These are phyloP conservation scores for Hygrophorus russula DNA, from an alignment of 768 basidiomycete genomes.

Conservation along the genomic window DNA sequence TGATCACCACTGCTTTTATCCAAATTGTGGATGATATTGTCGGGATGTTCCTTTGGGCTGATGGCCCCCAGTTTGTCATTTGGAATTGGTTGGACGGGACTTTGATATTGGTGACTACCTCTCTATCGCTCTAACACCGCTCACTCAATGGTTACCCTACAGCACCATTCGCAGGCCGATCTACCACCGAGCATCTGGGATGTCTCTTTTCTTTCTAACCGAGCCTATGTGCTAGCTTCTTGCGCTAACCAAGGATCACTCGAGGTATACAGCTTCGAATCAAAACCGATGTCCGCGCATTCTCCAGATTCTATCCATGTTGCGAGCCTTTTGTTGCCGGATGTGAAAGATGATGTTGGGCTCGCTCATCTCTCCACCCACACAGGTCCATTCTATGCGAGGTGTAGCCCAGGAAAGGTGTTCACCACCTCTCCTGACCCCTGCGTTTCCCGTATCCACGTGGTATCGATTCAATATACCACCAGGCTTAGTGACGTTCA, in stretches of 20 bases:
- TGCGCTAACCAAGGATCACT: constrained; percentile 23
- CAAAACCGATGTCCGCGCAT: neutral
- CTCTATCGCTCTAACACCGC: neutral
- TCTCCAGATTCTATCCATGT: constrained; percentile 5
- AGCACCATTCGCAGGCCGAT: constrained; percentile 17
- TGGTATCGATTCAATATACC: constrained; percentile 2
- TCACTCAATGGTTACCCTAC: neutral
- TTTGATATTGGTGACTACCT: constrained; percentile 24
- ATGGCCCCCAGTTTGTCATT: constrained; percentile 24
- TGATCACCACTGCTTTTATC: constrained; percentile 12
- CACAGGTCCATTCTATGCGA: constrained; percentile 21
- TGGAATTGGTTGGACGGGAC: constrained; percentile 45
- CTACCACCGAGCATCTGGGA: constrained; percentile 21
- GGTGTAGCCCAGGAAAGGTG: constrained; percentile 11
- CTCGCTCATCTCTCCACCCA: constrained; percentile 17
- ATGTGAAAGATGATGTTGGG: constrained; percentile 4
- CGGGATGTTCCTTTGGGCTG: constrained; percentile 29
- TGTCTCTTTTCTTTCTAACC: constrained; percentile 35
- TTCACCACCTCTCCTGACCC: constrained; percentile 14
- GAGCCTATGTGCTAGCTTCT: constrained; percentile 32
- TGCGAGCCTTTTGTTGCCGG: constrained; percentile 10
- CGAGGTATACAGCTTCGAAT: constrained; percentile 29
- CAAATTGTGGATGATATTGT: constrained; percentile 47
- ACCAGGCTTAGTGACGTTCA: neutral
- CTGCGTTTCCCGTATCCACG: constrained; percentile 6